Evolutionary conservation across 176 grass and related monocot genomes (phyloP).

Genomic region (Thalia dealbata): DNA sequence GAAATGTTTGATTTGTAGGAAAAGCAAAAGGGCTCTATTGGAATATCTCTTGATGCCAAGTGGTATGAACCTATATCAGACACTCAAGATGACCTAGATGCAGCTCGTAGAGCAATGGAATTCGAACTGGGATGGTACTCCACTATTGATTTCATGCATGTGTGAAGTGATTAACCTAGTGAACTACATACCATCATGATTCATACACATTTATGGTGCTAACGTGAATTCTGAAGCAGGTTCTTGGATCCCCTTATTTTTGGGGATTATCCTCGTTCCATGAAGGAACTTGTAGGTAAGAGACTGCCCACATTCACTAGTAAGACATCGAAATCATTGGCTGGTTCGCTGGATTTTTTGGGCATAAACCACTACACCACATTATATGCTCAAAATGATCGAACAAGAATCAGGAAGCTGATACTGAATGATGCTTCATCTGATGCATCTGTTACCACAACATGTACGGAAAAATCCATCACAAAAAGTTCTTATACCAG

Average conservation of each 20-base stretch:
- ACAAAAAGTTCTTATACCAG: not conserved
- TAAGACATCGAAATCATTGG: slow-evolving; percentile 37
- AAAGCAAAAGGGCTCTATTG: slow-evolving; percentile 49
- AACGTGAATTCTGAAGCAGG: slow-evolving; percentile 32
- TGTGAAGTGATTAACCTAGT: not conserved
- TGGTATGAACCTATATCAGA: slow-evolving; percentile 83
- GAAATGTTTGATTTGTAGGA: slow-evolving; percentile 27
- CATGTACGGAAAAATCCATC: slow-evolving; percentile 32
- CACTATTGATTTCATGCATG: not conserved
- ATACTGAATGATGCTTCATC: slow-evolving; percentile 71
- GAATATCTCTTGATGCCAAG: slow-evolving; percentile 70
- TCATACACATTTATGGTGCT: slow-evolving; percentile 9
- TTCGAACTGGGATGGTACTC: slow-evolving; percentile 92
- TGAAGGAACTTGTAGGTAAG: slow-evolving; percentile 63
- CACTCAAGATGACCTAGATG: slow-evolving; percentile 53
- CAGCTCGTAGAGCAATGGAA: slow-evolving; percentile 71
- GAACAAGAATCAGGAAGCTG: slow-evolving; percentile 57
- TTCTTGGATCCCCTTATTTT: slow-evolving; percentile 82
- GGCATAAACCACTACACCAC: slow-evolving; percentile 97
- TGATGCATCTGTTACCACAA: slow-evolving; percentile 47
- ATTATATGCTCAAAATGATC: slow-evolving; percentile 80
- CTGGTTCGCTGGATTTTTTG: slow-evolving; percentile 71
- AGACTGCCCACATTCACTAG: slow-evolving; percentile 73
- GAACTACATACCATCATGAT: slow-evolving; percentile 11
- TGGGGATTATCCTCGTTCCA: slow-evolving; percentile 67